phyloP scores from a whole-genome alignment of 257 asterid species.

The Marsdenia floribunda region DNA sequence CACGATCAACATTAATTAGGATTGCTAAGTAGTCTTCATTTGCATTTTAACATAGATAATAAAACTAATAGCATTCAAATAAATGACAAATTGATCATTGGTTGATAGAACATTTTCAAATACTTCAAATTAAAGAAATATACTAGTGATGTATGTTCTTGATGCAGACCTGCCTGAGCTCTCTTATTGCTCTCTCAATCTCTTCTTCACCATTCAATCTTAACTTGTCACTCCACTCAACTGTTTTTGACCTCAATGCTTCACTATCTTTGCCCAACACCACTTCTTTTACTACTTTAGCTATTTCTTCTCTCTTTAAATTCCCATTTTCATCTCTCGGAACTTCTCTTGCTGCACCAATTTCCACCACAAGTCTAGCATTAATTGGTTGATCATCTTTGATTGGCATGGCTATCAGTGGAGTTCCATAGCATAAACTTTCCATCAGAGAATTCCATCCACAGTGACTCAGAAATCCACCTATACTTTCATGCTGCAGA shows the following conservation, averaged over 20 bases:
- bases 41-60: too few species aligned
- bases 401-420: slow-evolving; percentile 18
- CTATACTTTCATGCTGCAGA: slow-evolving; percentile 1
- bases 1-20: too few species aligned
- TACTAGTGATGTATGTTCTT: background rate
- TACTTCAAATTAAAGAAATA: too few species aligned
- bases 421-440: slow-evolving; percentile 7
- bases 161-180: slow-evolving; percentile 4
- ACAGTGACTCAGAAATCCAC: slow-evolving; percentile 21
- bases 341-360: slow-evolving; percentile 9
- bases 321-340: slow-evolving; percentile 3
- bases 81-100: too few species aligned
- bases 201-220: slow-evolving; percentile 9
- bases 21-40: too few species aligned
- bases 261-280: slow-evolving; percentile 9
- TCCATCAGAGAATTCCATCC: slow-evolving; percentile 17
- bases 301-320: slow-evolving; percentile 10
- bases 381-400: slow-evolving; percentile 5
- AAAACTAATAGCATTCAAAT: too few species aligned
- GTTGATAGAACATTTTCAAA: too few species aligned
- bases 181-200: slow-evolving; percentile 4
- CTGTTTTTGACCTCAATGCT: background rate
- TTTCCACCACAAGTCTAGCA: slow-evolving; percentile 14
- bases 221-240: slow-evolving; percentile 8
- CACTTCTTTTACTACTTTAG: slow-evolving; percentile 7